phyloP scores from a whole-genome alignment of 441 rosid genomes.

The Jatropha multifida region DNA sequence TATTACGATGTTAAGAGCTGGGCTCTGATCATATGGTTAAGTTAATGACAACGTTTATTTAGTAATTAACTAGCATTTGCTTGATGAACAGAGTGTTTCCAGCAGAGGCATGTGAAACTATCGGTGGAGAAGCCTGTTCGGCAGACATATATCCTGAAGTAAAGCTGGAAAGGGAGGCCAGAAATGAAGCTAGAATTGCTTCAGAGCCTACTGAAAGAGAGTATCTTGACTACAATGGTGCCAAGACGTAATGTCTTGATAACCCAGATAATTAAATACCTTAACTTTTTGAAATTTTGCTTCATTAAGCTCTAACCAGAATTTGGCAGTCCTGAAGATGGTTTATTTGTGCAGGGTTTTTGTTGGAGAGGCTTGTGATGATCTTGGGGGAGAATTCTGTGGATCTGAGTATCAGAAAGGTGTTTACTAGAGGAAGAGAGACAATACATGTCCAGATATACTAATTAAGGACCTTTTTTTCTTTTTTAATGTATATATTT shows the following conservation, averaged over 20 bases:
- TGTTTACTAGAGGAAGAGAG: conserved; percentile 37
- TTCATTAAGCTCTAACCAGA: no score
- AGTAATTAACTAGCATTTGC: not conserved
- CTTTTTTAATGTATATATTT: not conserved
- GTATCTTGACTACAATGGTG: conserved; percentile 51
- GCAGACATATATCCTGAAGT: conserved; percentile 70
- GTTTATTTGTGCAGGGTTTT: conserved; percentile 50
- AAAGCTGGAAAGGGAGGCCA: conserved; percentile 41
- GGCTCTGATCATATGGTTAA: no score
- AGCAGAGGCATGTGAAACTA: conserved; percentile 79
- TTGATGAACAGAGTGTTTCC: conserved; percentile 61
- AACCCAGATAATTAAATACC: not conserved
- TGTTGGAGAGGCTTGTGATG: conserved; percentile 76
- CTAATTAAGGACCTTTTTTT: not conserved
- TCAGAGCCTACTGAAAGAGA: conserved; percentile 57
- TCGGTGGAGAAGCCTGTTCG: conserved; percentile 74
- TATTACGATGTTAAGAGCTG: not conserved
- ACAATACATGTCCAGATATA: not conserved
- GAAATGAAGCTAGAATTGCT: conserved; percentile 24
- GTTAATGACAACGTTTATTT: no score
- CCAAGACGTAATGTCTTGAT: conserved; percentile 51
- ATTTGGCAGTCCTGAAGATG: not conserved
- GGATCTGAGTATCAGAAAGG: conserved; percentile 57
- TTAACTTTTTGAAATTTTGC: no score
- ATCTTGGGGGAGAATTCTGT: conserved; percentile 89